Conservation (phyloP, 768 basidiomycete species). For the Boletus edulis region DNA sequence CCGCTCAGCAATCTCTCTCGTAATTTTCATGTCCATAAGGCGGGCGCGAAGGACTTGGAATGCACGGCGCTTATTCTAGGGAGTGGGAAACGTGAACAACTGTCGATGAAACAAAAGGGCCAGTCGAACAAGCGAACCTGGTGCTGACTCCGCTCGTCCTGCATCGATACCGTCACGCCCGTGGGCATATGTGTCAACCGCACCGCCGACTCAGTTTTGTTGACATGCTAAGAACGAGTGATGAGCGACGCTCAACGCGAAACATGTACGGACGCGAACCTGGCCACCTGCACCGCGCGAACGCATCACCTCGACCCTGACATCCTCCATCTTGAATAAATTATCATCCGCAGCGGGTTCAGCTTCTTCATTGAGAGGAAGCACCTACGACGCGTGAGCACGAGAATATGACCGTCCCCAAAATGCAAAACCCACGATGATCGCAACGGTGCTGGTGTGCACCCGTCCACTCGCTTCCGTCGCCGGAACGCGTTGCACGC, state of each 20-base stretch:
- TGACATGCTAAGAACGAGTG: constrained; percentile 75
- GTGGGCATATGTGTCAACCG: constrained; percentile 90
- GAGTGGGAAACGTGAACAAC: neutral
- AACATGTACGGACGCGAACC: constrained; percentile 38
- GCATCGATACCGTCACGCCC: constrained; percentile 95
- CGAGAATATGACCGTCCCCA: no score
- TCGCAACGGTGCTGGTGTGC: constrained; percentile 89
- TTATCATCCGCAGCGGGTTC: constrained; percentile 53
- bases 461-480: constrained; percentile 87
- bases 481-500: constrained; percentile 90
- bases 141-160: constrained; percentile 96
- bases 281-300: constrained; percentile 97
- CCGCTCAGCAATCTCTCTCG: constrained; percentile 63
- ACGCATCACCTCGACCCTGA: constrained; percentile 92
- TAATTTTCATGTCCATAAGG: constrained; percentile 77
- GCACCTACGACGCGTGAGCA: constrained; percentile 49
- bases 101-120: neutral
- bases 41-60: constrained; percentile 88
- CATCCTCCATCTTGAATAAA: constrained; percentile 80
- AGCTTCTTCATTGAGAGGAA: constrained; percentile 73
- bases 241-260: neutral
- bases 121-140: constrained; percentile 46
- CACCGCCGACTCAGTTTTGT: constrained; percentile 97
- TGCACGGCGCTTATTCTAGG: constrained; percentile 87
- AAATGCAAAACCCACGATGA: constrained; percentile 57